phyloP scores from a whole-genome alignment of 176 grass and related monocot genomes.

The Aegilops speltoides region DNA sequence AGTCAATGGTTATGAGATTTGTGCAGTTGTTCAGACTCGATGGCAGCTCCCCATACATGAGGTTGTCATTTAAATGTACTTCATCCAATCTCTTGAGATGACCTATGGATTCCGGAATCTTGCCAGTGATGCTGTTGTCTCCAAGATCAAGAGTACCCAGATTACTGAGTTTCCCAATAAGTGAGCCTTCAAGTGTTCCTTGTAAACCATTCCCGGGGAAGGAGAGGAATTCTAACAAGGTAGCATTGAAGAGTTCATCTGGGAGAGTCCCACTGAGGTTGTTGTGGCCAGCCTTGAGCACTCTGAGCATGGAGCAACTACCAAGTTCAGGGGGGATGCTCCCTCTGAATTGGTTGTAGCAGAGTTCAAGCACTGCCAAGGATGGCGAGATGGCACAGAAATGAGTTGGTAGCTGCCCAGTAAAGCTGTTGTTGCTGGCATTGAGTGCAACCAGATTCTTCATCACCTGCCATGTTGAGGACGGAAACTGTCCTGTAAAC shows the following conservation, averaged over 20 bases:
- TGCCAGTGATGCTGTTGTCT: not conserved
- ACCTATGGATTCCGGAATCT: not conserved
- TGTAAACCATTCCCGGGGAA: not conserved
- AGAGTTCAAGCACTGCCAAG: slow-evolving; percentile 1
- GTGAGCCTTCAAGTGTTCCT: not conserved
- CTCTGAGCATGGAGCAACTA: slow-evolving; percentile 8
- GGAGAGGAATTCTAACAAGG: not conserved
- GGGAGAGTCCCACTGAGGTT: slow-evolving; percentile 24
- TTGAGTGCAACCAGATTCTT: slow-evolving; percentile 17
- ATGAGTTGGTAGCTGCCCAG: slow-evolving; percentile 7
- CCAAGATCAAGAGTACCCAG: slow-evolving; percentile 16
- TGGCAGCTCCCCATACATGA: slow-evolving; percentile 12
- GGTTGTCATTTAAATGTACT: slow-evolving; percentile 16
- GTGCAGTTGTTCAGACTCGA: not conserved
- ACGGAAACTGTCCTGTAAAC: slow-evolving; percentile 26
- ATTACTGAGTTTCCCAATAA: not conserved
- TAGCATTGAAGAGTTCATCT: slow-evolving; percentile 29
- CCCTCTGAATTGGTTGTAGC: slow-evolving; percentile 12
- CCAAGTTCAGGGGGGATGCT: not conserved
- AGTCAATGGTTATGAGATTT: slow-evolving; percentile 5
- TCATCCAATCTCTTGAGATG: slow-evolving; percentile 30
- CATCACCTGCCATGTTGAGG: not conserved
- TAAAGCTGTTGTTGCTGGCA: slow-evolving; percentile 50
- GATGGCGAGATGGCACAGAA: slow-evolving; percentile 13
- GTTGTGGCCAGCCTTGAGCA: slow-evolving; percentile 29